These are phyloP conservation scores for Glarea lozoyensis DNA, from an alignment of 495 filamentous ascomycete genomes.

Conservation along the genomic window DNA sequence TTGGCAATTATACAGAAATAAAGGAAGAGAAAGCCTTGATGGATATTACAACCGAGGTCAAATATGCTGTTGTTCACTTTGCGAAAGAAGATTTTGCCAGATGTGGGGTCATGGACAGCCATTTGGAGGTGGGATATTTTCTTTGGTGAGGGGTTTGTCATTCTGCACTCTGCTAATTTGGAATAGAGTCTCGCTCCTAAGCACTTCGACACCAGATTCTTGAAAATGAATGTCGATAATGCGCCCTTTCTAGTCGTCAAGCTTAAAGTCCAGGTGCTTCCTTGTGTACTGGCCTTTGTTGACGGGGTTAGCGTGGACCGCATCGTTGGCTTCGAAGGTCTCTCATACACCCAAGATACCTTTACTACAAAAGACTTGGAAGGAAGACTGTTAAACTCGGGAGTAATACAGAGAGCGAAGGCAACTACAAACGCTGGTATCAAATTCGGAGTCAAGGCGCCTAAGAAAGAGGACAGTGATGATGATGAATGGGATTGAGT, in stretches of 20 bases:
- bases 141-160: neutral
- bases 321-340: constrained; percentile 67
- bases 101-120: constrained; percentile 60
- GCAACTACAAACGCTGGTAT: constrained; percentile 32
- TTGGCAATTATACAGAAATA: constrained; percentile 48
- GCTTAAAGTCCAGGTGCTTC: constrained; percentile 59
- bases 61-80: constrained; percentile 66
- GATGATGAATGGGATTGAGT: constrained; percentile 64
- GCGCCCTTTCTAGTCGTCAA: constrained; percentile 66
- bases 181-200: constrained; percentile 44
- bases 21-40: constrained; percentile 57
- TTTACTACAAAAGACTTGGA: constrained; percentile 60
- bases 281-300: constrained; percentile 67
- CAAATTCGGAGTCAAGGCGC: constrained; percentile 25
- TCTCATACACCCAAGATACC: constrained; percentile 49
- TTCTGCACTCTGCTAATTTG: constrained; percentile 19
- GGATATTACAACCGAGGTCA: constrained; percentile 55
- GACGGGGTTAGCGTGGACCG: constrained; percentile 59
- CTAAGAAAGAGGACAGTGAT: constrained; percentile 33
- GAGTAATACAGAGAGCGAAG: constrained; percentile 50
- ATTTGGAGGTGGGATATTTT: constrained; percentile 35
- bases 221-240: constrained; percentile 61
- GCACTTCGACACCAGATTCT: constrained; percentile 62
- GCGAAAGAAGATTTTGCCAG: constrained; percentile 65
- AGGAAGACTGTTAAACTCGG: constrained; percentile 46